A percentile compares a stretch with the other conserved stretches of the same genome.
Conservation (phyloP, 108 stramenopile species). For the Aureococcus anophagefferens region DNA sequence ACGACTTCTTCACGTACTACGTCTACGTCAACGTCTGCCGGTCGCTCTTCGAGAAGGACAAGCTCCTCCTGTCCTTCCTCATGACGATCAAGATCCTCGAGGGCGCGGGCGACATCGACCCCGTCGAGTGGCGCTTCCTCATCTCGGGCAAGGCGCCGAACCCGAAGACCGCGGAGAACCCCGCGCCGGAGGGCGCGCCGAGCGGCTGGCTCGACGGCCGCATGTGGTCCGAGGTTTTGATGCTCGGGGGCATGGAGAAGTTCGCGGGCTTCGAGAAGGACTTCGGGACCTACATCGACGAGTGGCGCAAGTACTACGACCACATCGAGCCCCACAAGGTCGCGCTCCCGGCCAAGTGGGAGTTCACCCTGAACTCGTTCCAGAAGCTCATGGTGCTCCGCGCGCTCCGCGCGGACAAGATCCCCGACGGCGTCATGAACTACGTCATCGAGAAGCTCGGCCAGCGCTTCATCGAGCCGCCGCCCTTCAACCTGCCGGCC, state of each 20-base stretch:
- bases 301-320: constrained; percentile 45
- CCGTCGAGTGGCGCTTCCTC: constrained; percentile 40
- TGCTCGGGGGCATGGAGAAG: constrained; percentile 21
- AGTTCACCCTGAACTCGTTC: constrained; percentile 19
- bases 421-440: constrained; percentile 39
- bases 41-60: constrained; percentile 56
- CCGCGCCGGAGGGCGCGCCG: constrained; percentile 18
- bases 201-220: neutral
- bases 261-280: constrained; percentile 10
- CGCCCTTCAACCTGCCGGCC: constrained; percentile 45
- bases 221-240: constrained; percentile 28
- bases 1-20: constrained; percentile 41
- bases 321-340: constrained; percentile 25
- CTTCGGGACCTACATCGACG: constrained; percentile 15
- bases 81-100: constrained; percentile 42
- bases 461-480: constrained; percentile 42
- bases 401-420: constrained; percentile 46
- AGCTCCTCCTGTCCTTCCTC: constrained; percentile 54
- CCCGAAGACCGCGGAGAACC: constrained; percentile 40
- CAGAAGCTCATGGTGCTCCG: constrained; percentile 40
- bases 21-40: constrained; percentile 56
- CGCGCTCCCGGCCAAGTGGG: constrained; percentile 33
- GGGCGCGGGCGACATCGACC: constrained; percentile 35
- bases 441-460: constrained; percentile 46
- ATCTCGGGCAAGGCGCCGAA: constrained; percentile 41